These are phyloP conservation scores for Carex scoparia DNA, from an alignment of 176 grass and related monocot species.

Conservation along the genomic window DNA sequence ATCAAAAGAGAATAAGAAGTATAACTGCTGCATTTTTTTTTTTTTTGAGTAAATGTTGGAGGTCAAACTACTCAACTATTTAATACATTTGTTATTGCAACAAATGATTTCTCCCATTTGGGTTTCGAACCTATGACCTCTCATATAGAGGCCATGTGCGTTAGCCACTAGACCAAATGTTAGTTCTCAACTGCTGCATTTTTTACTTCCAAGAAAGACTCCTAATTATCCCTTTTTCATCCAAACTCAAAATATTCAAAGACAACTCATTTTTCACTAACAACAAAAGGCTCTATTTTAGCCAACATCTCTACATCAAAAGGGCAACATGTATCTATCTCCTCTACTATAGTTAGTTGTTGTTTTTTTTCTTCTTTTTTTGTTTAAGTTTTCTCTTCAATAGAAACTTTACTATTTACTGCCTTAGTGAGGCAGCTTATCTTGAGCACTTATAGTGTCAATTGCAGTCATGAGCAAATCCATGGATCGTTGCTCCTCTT, in stretches of 20 bases:
- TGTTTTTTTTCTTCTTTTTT: neutral
- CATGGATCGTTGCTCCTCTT: constrained; percentile 26
- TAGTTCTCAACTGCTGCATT: too few species aligned
- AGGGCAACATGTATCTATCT: neutral
- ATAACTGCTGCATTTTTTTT: neutral
- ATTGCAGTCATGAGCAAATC: constrained; percentile 59
- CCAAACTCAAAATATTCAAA: neutral
- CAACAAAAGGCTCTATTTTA: neutral
- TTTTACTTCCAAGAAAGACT: neutral
- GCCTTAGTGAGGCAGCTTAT: neutral
- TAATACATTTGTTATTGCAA: too few species aligned
- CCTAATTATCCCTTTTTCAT: neutral
- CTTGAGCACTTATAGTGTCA: constrained; percentile 14
- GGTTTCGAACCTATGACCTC: too few species aligned
- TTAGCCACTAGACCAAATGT: too few species aligned
- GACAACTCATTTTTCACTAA: neutral
- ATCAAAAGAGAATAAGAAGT: neutral
- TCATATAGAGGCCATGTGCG: too few species aligned
- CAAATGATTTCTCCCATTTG: too few species aligned
- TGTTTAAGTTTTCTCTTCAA: neutral
- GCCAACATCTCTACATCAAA: neutral
- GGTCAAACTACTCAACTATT: too few species aligned
- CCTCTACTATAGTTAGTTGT: neutral
- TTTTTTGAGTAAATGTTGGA: too few species aligned
- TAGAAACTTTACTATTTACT: neutral